Evolutionary conservation across 176 grass and related monocot genomes (phyloP), one percentile per base, ranked within the genome.

Genomic region (Aegilops umbellulata): DNA sequence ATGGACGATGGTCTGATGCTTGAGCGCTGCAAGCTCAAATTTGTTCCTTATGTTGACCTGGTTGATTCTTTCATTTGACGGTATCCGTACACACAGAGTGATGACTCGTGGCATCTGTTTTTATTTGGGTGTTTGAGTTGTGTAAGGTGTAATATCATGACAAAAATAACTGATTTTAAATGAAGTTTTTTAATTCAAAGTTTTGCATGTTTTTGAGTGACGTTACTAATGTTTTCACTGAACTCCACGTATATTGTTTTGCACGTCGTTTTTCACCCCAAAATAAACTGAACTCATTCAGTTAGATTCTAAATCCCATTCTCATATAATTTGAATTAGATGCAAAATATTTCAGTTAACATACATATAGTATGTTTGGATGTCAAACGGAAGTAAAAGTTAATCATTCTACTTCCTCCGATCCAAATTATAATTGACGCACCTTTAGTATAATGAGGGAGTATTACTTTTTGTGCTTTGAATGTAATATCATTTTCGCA

Each of bases 101-200:
- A 55, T 55, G 16, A 55, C 74, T 76, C 74, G 74, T 81, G 15
- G 51, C 67, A 64, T 80, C 84, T 61, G 65, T 20, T 86, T 86
- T 79, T 46, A 70, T 22, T 23, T 53, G 46, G 71, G 60, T 76
- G 72, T 58, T 76, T 62, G 34, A 79, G 57, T 62, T 79, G 31
- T 61, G 76, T 35, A 35, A 78, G 36, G 1, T 61, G 51, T 78
- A 78, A 55, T 10, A 31, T 12, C 44, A 12, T 76, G 70, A 9
- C 49, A 53, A 17, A 30, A 76, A 76, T 76, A 51, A 76, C 42
- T 46, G 42, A 46, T 46, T 46, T 46, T 46, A 13, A 13, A 46
- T 46, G 42, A 44, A 46, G 42, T 12, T 46, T 4, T 46, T 46
- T 12, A 14, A 14, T 46, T 47, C 46, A 47, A 15, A 15, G 46